A percentile compares a stretch with the other conserved stretches of the same genome.
Conservation (phyloP, 2,329 filamentous ascomycete genomes). For the Cladosporium velox region DNA sequence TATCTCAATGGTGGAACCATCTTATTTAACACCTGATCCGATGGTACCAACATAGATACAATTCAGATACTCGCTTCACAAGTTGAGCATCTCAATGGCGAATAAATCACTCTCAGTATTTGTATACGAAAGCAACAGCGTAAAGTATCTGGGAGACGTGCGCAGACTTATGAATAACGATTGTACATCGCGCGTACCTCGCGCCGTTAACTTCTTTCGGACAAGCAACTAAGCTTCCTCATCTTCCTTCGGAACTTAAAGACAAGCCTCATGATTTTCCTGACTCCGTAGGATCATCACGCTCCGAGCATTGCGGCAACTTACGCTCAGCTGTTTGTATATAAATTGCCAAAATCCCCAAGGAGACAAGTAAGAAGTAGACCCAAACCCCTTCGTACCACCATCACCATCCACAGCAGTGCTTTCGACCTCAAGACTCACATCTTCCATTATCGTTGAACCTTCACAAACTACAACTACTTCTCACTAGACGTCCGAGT, state of each 20-base stretch:
- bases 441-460: not conserved
- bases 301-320: not conserved
- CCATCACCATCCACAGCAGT: not conserved
- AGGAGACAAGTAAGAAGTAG: not conserved
- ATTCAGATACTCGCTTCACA: not conserved
- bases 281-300: not conserved
- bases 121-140: no score
- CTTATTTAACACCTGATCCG: not conserved
- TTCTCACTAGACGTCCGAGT: not conserved
- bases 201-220: constrained; percentile 1
- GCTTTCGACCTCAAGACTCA: not conserved
- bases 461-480: not conserved
- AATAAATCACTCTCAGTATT: not conserved
- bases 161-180: not conserved
- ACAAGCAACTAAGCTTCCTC: not conserved
- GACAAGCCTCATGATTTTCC: not conserved
- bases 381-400: not conserved
- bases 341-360: not conserved
- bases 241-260: not conserved
- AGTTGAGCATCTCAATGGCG: not conserved
- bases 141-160: not conserved
- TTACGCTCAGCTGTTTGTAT: not conserved
- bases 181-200: not conserved
- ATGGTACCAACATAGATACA: no score
- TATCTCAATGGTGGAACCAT: not conserved